Conservation (phyloP, 2,329 filamentous ascomycete genomes). For the Niveomyces coronatus region DNA sequence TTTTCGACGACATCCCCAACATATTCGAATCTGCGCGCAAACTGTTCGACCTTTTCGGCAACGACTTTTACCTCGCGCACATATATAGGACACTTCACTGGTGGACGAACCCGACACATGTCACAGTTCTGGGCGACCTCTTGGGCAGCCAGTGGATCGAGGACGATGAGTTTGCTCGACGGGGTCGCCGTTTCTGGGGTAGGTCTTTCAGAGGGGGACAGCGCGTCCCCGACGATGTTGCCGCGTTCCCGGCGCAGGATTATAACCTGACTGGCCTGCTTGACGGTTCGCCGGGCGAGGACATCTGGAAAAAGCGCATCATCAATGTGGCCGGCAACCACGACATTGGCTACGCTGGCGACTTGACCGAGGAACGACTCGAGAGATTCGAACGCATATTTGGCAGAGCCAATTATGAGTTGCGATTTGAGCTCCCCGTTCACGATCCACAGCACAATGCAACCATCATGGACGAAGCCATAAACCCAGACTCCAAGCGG, state of each 20-base stretch:
- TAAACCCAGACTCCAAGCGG: slow-evolving; percentile 35
- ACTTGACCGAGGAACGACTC: slow-evolving; percentile 67
- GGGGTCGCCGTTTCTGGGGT: slow-evolving; percentile 69
- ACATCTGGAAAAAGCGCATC: slow-evolving; percentile 61
- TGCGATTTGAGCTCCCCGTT: slow-evolving; percentile 56
- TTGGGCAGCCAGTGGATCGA: slow-evolving; percentile 92
- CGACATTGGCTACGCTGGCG: slow-evolving; percentile 91
- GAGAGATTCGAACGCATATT: slow-evolving; percentile 75
- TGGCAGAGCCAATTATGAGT: slow-evolving; percentile 83
- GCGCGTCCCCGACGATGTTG: slow-evolving; percentile 49
- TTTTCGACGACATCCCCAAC: slow-evolving; percentile 57
- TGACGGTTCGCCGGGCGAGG: slow-evolving; percentile 31
- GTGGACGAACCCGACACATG: slow-evolving; percentile 79
- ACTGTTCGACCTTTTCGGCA: slow-evolving; percentile 77
- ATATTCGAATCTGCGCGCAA: slow-evolving; percentile 62
- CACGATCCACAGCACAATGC: slow-evolving; percentile 27
- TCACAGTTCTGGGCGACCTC: slow-evolving; percentile 81
- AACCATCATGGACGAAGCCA: slow-evolving; percentile 30
- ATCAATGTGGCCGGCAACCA: slow-evolving; percentile 94
- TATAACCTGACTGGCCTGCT: slow-evolving; percentile 42
- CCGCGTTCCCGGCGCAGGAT: slow-evolving; percentile 35
- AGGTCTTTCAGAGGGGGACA: slow-evolving; percentile 62
- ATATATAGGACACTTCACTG: slow-evolving; percentile 77
- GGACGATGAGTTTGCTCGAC: slow-evolving; percentile 68
- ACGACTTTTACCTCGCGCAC: slow-evolving; percentile 90